Evolutionary conservation across 192 early-diverging fungal species (phyloP).

Genomic region (Gorgonomyces haynaldii): DNA sequence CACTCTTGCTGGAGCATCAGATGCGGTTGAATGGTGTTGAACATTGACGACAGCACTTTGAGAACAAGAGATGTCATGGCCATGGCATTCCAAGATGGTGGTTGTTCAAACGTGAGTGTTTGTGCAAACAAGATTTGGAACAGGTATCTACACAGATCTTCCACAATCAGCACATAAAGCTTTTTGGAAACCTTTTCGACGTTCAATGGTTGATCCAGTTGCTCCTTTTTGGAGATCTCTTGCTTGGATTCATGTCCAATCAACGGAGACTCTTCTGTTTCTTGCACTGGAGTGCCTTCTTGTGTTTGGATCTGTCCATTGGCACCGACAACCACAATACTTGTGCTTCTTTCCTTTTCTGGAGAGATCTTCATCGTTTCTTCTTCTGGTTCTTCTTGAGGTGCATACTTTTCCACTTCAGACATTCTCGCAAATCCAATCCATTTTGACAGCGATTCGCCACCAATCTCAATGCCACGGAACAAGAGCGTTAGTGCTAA

Average conservation of each 20-base stretch:
- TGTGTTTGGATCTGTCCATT: neutral
- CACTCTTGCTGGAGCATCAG: slow-evolving; percentile 72
- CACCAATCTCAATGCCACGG: slow-evolving; percentile 76
- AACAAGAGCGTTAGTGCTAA: slow-evolving; percentile 82
- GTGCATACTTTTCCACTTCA: neutral
- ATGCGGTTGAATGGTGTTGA: slow-evolving; percentile 53
- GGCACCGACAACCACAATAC: slow-evolving; percentile 3
- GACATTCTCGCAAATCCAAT: slow-evolving; percentile 17
- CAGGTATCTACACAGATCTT: slow-evolving; percentile 75
- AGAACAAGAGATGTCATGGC: slow-evolving; percentile 48
- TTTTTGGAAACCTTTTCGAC: neutral
- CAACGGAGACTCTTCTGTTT: slow-evolving; percentile 3
- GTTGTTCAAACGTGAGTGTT: slow-evolving; percentile 27
- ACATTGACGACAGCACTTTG: slow-evolving; percentile 53
- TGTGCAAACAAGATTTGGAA: slow-evolving; percentile 51
- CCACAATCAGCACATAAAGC: slow-evolving; percentile 48
- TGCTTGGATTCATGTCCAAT: neutral
- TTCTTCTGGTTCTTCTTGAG: neutral
- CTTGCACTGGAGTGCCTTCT: neutral
- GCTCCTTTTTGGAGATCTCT: neutral
- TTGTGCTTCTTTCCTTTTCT: neutral
- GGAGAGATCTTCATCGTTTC: neutral
- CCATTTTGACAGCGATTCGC: slow-evolving; percentile 57
- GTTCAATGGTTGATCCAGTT: neutral
- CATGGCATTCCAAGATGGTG: slow-evolving; percentile 23